A percentile compares a stretch with the other conserved stretches of the same genome.
Conservation (phyloP, 176 grass and related monocot genomes). For the Bonia amplexicaulis region DNA sequence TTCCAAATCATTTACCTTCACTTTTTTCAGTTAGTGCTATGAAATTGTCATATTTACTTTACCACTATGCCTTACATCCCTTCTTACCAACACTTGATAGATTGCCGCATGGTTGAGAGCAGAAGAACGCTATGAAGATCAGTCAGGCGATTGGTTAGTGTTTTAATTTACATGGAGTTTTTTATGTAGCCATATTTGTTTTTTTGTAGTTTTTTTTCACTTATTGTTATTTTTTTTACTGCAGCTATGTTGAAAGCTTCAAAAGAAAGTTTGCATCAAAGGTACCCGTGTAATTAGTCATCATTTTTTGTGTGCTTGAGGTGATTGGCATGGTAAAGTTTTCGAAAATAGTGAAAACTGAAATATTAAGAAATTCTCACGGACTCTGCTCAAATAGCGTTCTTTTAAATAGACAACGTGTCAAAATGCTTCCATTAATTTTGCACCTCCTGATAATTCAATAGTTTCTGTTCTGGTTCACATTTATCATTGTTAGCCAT, state of each 20-base stretch:
- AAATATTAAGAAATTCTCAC: background rate
- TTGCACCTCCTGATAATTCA: constrained; percentile 6
- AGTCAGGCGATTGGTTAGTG: constrained; percentile 46
- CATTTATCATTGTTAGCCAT: background rate
- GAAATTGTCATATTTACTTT: constrained; percentile 25
- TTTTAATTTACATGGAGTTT: background rate
- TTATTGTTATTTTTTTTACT: background rate
- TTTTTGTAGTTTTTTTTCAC: background rate
- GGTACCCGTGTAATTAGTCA: constrained; percentile 33
- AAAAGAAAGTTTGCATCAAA: constrained; percentile 69
- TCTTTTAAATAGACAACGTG: background rate
- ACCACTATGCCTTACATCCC: background rate
- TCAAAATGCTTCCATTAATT: background rate
- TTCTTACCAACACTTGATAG: constrained; percentile 42
- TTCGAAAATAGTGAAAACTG: background rate
- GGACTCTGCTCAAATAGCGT: background rate
- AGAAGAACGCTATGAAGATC: constrained; percentile 54
- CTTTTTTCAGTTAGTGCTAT: background rate
- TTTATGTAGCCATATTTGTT: background rate
- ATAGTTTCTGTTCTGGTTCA: constrained; percentile 18
- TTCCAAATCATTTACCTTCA: background rate
- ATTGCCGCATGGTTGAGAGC: constrained; percentile 71
- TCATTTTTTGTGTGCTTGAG: background rate
- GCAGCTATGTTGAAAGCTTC: constrained; percentile 59
- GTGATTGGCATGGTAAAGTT: constrained; percentile 3